Evolutionary conservation across 2,329 filamentous ascomycete species (phyloP), one percentile per base, ranked within the genome.

Genomic region (Talaromyces sp.): DNA sequence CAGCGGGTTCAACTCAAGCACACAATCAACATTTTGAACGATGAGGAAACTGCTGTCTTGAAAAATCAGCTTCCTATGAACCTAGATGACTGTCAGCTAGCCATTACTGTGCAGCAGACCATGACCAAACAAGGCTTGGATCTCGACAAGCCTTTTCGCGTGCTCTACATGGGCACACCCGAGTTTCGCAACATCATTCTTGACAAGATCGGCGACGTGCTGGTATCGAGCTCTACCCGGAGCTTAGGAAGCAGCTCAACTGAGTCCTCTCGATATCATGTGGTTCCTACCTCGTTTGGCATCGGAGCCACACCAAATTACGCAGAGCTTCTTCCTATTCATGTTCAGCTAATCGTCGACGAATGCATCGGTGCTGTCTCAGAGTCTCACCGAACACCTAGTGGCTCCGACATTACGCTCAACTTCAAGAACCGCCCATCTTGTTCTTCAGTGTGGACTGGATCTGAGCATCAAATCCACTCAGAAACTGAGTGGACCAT

Each of bases 251-350:
- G 70, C 41, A 76, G 74, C 68, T 78, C 74, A 22, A 70, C 74
- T 22, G 77, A 80, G 61, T 78, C 79, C 17, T 80, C 80, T 41
- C 76, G 79, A 50, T 83, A 80, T 67, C 81, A 82, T 70, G 78
- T 83, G 64, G 78, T 83, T 41, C 81, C 81, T 11, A 80, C 81
- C 10, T 80, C 80, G 0, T 82, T 80, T 69, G 81, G 80, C 54
- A 74, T 76, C 41, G 80, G 78, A 25, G 73, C 78, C 33, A 72
- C 78, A 39, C 78, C 81, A 7, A 81, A 81, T 47, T 80, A 80
- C 70, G 81, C 81, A 15, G 80, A 83, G 59, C 77, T 83, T 31
- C 78, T 83, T 31, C 80, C 79, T 35, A 81, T 79, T 56, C 77
- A 78, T 72, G 75, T 81, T 17, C 80, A 82, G 67, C 75, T 83